phyloP scores from a whole-genome alignment of 177 flowering plant species.

The Tripterygium wilfordii region DNA sequence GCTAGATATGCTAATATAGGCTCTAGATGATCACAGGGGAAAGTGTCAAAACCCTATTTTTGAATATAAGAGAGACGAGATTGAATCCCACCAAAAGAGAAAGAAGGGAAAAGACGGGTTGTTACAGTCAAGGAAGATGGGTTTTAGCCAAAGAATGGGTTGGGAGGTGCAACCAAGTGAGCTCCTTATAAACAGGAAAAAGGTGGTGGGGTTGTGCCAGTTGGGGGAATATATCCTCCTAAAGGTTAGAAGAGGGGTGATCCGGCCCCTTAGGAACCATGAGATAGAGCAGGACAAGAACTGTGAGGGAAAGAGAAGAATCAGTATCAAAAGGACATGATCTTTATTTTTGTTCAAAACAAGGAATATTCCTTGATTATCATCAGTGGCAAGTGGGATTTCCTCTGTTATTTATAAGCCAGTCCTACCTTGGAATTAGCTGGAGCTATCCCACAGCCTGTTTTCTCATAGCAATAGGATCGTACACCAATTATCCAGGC shows the following conservation, averaged over 20 bases:
- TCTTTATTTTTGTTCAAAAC: conserved; percentile 1
- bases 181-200: conserved; percentile 33
- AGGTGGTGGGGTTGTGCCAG: conserved; percentile 22
- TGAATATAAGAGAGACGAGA: neutral
- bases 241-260: conserved; percentile 21
- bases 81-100: neutral
- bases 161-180: conserved; percentile 6
- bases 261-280: conserved; percentile 20
- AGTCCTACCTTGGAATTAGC: neutral
- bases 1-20: neutral
- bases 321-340: conserved; percentile 11
- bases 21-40: neutral
- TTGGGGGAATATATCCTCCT: conserved; percentile 27
- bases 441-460: neutral
- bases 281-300: conserved; percentile 17
- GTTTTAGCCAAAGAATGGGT: conserved; percentile 6
- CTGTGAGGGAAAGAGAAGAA: conserved; percentile 10
- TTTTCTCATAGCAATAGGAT: neutral
- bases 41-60: neutral
- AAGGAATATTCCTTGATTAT: conserved; percentile 6
- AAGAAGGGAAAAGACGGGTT: conserved; percentile 1
- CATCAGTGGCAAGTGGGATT: conserved; percentile 5
- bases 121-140: conserved; percentile 7
- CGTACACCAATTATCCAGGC: too few relatives aligned
- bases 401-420: neutral